Evolutionary conservation across 805 yeast genomes (phyloP).

Genomic region (Suhomyces pyralidae): DNA sequence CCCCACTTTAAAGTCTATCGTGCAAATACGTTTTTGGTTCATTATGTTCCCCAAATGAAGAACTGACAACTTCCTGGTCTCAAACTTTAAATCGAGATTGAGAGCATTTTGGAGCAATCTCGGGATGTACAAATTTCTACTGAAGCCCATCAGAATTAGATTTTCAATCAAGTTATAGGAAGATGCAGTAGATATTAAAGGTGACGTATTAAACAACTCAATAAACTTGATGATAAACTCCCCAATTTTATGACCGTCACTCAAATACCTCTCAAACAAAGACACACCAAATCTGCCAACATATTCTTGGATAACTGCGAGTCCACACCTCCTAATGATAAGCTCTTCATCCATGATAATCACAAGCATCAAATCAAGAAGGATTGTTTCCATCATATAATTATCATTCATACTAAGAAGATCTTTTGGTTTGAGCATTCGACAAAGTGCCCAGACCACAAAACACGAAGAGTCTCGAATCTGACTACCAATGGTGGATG

Average conservation of each 20-base stretch:
- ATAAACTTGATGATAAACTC: conserved; percentile 48
- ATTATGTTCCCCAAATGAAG: conserved; percentile 22
- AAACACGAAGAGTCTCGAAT: conserved; percentile 85
- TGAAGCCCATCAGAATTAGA: conserved; percentile 24
- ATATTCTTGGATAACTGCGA: conserved; percentile 85
- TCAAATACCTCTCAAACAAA: conserved; percentile 23
- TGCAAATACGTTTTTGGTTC: no score
- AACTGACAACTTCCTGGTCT: conserved; percentile 42
- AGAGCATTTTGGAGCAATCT: conserved; percentile 29
- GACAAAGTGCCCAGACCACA: conserved; percentile 72
- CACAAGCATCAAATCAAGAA: conserved; percentile 44
- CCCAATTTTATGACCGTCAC: conserved; percentile 17
- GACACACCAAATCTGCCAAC: conserved; percentile 67
- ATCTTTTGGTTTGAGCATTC: conserved; percentile 27
- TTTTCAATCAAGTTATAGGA: conserved; percentile 15
- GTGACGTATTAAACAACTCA: conserved; percentile 53
- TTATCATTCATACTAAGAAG: not conserved
- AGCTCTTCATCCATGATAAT: conserved; percentile 72
- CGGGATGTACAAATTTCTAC: conserved; percentile 23
- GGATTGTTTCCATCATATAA: conserved; percentile 18
- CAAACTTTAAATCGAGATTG: conserved; percentile 35
- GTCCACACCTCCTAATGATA: conserved; percentile 72
- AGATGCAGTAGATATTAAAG: conserved; percentile 17
- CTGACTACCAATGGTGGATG: conserved; percentile 58
- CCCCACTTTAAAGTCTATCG: not conserved